phyloP scores from a whole-genome alignment of 1,139 yeast species.

The Saccharomycopsis hybrid region DNA sequence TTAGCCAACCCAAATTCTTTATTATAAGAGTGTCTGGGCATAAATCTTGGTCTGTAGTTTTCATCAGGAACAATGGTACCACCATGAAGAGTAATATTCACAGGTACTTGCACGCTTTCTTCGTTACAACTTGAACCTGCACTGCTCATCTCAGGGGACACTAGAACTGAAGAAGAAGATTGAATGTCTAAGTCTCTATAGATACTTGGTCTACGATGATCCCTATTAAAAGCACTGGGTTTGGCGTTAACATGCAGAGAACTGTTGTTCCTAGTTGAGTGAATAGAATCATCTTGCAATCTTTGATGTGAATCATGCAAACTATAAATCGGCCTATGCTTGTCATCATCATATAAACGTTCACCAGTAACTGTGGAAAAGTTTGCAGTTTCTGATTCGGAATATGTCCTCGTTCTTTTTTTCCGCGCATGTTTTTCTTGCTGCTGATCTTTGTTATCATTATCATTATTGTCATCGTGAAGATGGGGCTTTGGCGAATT shows the following conservation, averaged over 20 bases:
- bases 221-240: not conserved
- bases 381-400: constrained; percentile 47
- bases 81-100: constrained; percentile 21
- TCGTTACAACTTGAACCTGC: not conserved
- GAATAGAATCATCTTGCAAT: constrained; percentile 18
- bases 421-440: not conserved
- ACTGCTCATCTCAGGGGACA: not conserved
- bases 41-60: constrained; percentile 17
- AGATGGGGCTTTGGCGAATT: too few relatives aligned
- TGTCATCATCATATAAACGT: constrained; percentile 43
- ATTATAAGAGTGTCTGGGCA: constrained; percentile 10
- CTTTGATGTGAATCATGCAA: constrained; percentile 18
- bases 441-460: not conserved
- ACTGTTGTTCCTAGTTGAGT: constrained; percentile 6
- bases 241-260: not conserved
- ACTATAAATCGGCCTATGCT: constrained; percentile 32
- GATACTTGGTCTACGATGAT: not conserved
- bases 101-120: constrained; percentile 4
- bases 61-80: constrained; percentile 21
- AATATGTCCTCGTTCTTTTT: constrained; percentile 34
- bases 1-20: constrained; percentile 19
- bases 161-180: constrained; percentile 1
- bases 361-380: constrained; percentile 46
- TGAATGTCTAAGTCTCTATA: constrained; percentile 12
- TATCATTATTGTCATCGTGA: too few relatives aligned